Percentiles rank a stretch among this genome's conserved stretches.
Conservation (phyloP, 148 eudicot genomes). For the Mesembryanthemum crystallinum region DNA sequence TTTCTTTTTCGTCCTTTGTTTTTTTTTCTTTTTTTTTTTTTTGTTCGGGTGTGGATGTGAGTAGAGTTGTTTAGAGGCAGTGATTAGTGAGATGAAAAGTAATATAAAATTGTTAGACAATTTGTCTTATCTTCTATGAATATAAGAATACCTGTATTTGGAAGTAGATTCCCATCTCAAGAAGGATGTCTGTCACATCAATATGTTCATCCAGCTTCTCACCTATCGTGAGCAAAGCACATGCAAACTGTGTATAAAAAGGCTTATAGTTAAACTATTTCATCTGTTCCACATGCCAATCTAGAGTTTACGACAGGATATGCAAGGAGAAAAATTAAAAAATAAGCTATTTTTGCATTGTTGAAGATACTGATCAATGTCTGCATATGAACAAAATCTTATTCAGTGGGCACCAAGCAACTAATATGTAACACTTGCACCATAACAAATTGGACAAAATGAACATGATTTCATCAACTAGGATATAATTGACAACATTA, state of each 20-base stretch:
- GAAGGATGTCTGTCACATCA: conserved; percentile 47
- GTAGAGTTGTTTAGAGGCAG: background rate
- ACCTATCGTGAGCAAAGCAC: conserved; percentile 48
- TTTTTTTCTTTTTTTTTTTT: too few relatives aligned
- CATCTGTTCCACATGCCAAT: background rate
- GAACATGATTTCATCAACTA: background rate
- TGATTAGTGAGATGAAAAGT: background rate
- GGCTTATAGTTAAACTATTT: background rate
- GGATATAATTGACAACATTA: background rate
- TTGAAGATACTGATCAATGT: background rate
- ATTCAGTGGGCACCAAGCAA: too few relatives aligned
- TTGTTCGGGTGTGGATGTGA: background rate
- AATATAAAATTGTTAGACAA: background rate
- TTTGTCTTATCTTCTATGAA: background rate
- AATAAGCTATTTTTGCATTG: background rate
- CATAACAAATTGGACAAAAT: background rate
- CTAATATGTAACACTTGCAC: too few relatives aligned
- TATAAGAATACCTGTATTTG: conserved; percentile 57
- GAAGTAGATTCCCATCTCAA: conserved; percentile 72
- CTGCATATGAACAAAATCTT: background rate
- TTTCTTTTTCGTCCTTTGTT: too few relatives aligned
- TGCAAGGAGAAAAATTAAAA: background rate
- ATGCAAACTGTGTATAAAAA: conserved; percentile 32
- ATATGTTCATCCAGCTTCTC: conserved; percentile 42
- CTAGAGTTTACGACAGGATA: background rate